Conservation (phyloP, 768 basidiomycete genomes). For the Psilocybe sp. region DNA sequence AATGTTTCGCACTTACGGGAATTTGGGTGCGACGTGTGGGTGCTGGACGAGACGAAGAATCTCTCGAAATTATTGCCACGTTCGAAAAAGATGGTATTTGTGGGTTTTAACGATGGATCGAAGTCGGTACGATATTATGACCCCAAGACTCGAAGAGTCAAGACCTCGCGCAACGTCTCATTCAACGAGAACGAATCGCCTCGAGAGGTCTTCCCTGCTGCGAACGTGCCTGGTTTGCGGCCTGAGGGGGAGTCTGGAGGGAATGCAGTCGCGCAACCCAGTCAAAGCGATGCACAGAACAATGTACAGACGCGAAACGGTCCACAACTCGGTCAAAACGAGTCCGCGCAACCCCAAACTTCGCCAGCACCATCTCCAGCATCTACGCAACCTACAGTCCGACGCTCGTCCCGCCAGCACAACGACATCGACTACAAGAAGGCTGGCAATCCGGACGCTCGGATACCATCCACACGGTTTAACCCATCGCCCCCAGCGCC, state of each 20-base stretch:
- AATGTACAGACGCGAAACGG: background rate
- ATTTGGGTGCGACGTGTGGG: slow-evolving; percentile 25
- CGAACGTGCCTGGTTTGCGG: slow-evolving; percentile 9
- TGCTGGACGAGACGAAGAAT: slow-evolving; percentile 15
- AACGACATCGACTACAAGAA: background rate
- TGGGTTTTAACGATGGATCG: slow-evolving; percentile 22
- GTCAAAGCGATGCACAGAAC: background rate
- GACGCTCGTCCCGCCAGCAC: background rate
- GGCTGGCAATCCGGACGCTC: background rate
- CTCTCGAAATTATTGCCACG: slow-evolving; percentile 17
- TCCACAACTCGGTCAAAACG: background rate
- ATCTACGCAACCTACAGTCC: background rate
- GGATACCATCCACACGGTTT: background rate
- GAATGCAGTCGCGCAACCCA: slow-evolving; percentile 3
- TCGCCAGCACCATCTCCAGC: background rate
- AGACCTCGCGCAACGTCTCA: slow-evolving; percentile 22
- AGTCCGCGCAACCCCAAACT: background rate
- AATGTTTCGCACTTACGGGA: slow-evolving; percentile 19
- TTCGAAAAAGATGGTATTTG: slow-evolving; percentile 18
- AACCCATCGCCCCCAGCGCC: background rate
- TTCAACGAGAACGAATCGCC: slow-evolving; percentile 19
- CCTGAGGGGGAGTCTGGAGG: slow-evolving; percentile 17
- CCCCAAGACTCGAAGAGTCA: slow-evolving; percentile 10
- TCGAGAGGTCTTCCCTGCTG: slow-evolving; percentile 5
- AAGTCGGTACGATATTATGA: slow-evolving; percentile 23